Base-by-base conservation (phyloP, 2,329 filamentous ascomycete species). In the Aquanectria penicillioides region DNA sequence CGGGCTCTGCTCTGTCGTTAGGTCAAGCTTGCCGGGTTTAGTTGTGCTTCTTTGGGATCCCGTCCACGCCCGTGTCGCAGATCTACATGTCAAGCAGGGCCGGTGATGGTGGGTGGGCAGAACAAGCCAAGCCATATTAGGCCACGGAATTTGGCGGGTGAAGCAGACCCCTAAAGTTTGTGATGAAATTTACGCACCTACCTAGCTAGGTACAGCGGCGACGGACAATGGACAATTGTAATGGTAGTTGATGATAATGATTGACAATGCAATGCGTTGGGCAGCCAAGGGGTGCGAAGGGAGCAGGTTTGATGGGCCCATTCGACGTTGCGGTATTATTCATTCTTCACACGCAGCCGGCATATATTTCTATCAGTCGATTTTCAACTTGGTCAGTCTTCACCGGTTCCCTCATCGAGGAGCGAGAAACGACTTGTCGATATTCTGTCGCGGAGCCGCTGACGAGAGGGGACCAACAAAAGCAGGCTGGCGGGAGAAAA, bases 81-180 rank as follows among this genome's bases (percentile, higher is more conserved):
- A 60, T 57, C 53, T 57, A 25, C 26, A 23, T 13, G 29, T 57
- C 28, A 36, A 52, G 40, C 49, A 38, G 29, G 20, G 15, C 20
- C n/a, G 38, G 44, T 55, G 56, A 38, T 23, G 20, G 15, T 26
- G 18, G 38, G 44, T 55, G 56, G 59, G 59, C 56, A 55, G 59
- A 62, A 59, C 56, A 55, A 52, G 31, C 17, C 13, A 49, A 57
- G 57, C 60, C 60, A 60, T 48, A 62, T 57, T 43, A 60, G 52
- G 38, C 52, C 47, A 62, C 31, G 29, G 50, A 52, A n/a, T 36
- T 56, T 46, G 47, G 51, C 37, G 38, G 51, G 54, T 52, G 59
- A 62, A 53, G 50, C 34, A 52, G 20, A 38, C 41, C 28, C 6
- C 22, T 28, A 23, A 49, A 13, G n/a, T n/a, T 40, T 25, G 23